Percentiles rank a stretch among this genome's conserved stretches.
Evolutionary conservation across 345 rosid species (phyloP).

Genomic region (Arabidopsis arenosa): DNA sequence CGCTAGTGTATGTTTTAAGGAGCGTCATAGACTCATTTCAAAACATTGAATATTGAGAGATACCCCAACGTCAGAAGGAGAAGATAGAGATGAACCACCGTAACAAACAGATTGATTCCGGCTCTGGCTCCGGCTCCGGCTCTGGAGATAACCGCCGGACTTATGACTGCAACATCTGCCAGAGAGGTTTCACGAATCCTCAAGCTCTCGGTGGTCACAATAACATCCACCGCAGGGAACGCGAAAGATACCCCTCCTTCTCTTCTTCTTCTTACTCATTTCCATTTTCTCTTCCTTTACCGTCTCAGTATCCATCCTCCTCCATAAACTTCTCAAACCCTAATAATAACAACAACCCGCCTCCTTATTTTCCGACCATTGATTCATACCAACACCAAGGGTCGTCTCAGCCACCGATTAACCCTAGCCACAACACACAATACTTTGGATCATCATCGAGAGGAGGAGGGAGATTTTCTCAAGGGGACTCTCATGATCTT

Average conservation of each 20-base stretch:
- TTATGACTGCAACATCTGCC: slow-evolving; percentile 78
- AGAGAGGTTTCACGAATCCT: slow-evolving; percentile 85
- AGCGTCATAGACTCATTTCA: slow-evolving; percentile 19
- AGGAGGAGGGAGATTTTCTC: slow-evolving; percentile 16
- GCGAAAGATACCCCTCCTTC: slow-evolving; percentile 1
- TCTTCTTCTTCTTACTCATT: slow-evolving; percentile 23
- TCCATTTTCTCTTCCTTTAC: slow-evolving; percentile 25
- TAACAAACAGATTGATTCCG: slow-evolving; percentile 11
- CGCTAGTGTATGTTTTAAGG: slow-evolving; percentile 1
- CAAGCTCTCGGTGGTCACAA: slow-evolving; percentile 96
- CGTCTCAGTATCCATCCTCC: slow-evolving; percentile 7
- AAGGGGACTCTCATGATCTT: slow-evolving; percentile 51
- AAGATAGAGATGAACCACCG: slow-evolving; percentile 33
- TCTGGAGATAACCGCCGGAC: slow-evolving; percentile 45
- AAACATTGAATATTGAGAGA: slow-evolving; percentile 29
- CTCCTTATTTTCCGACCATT: slow-evolving; percentile 28
- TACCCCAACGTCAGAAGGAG: slow-evolving; percentile 3
- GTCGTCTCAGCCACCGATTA: slow-evolving; percentile 30
- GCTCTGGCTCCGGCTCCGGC: slow-evolving; percentile 8
- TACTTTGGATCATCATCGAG: slow-evolving; percentile 20
- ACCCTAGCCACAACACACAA: slow-evolving; percentile 27
- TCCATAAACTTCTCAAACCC: slow-evolving; percentile 21
- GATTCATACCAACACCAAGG: slow-evolving; percentile 33
- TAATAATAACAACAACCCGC: slow-evolving; percentile 8
- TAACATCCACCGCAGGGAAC: slow-evolving; percentile 76